Base-by-base conservation (phyloP, 306 rosid genomes). In the Bauhinia variegata region DNA sequence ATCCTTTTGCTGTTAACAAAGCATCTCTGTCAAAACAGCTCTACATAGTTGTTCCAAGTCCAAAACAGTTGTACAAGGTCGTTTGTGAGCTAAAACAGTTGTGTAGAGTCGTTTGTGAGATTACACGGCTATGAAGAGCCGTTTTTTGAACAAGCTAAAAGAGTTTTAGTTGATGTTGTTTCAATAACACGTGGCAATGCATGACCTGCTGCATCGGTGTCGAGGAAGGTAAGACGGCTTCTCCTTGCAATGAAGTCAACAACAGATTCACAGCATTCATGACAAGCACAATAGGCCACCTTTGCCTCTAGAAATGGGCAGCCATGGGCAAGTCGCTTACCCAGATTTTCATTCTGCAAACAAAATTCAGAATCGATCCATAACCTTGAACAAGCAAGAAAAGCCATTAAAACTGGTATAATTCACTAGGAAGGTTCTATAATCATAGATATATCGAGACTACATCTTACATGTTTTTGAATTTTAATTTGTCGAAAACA, bases 281-380 rank as follows among this genome's bases (percentile, higher is more conserved):
- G 73, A 19, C 99, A 90, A 39, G 99, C 99, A 75, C 99, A 90
- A 82, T 88, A 95, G 4, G 99, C 99, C 63, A 95, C 99, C 84
- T 95, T 97, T 10, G 99, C 99, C 83, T 95, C 99, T 58, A 95
- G 84, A 77, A 76, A 86, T 13, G 99, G 97, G 80, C 90, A 88
- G 60, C 99, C 91, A 53, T 95, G 99, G 51, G 97, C 96, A 18
- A 95, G 93, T 74, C 99, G 82, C 83, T 95, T 95, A 47, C 99
- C 99, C 80, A 95, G 64, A 59, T 54, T 71, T 78, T 95, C 99
- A 70, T 90, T 79, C 99, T 95, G 57, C 67, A 61, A 49, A 52
- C 39, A n/a, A 70, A 52, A 72, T 6, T 54, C 39, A 58, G 34
- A 63, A 51, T 33, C 42, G 46, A 52, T 39, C 14, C 37, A 44